Conservation (phyloP, 306 rosid species). For the Gillenia trifoliata region DNA sequence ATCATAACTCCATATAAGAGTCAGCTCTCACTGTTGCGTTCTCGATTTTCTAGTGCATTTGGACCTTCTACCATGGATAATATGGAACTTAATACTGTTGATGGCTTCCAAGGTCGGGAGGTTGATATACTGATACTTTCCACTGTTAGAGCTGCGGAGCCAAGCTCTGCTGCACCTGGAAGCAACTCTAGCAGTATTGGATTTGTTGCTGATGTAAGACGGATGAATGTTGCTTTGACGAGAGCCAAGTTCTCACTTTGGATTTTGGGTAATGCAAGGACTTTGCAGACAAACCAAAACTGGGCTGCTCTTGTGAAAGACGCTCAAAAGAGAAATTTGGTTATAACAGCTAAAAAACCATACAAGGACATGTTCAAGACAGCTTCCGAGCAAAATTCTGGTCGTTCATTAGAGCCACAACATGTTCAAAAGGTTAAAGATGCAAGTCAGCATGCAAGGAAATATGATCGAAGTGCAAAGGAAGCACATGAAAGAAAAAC, state of each 20-base stretch:
- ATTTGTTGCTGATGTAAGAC: slow-evolving; percentile 94
- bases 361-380: slow-evolving; percentile 54
- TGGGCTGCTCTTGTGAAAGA: slow-evolving; percentile 89
- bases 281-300: slow-evolving; percentile 69
- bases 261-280: slow-evolving; percentile 88
- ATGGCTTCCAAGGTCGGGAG: slow-evolving; percentile 99
- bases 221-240: slow-evolving; percentile 98
- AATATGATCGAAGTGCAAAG: slow-evolving; percentile 22
- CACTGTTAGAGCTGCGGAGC: slow-evolving; percentile 79
- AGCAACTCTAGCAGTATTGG: slow-evolving; percentile 63
- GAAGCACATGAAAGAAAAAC: slow-evolving; percentile 34
- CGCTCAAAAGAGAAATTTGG: slow-evolving; percentile 70
- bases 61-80: slow-evolving; percentile 58
- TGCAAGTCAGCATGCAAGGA: slow-evolving; percentile 22
- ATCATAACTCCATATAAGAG: slow-evolving; percentile 86
- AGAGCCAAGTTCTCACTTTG: slow-evolving; percentile 89
- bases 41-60: slow-evolving; percentile 68
- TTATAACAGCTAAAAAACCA: slow-evolving; percentile 52
- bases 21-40: slow-evolving; percentile 79
- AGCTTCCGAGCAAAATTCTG: slow-evolving; percentile 25
- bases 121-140: slow-evolving; percentile 89
- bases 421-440: slow-evolving; percentile 36
- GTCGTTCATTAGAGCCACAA: slow-evolving; percentile 24
- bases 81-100: slow-evolving; percentile 87
- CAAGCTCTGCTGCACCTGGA: slow-evolving; percentile 26